Evolutionary conservation across 2,329 filamentous ascomycete species (phyloP).

Genomic region (Phaeosphaeriaceae sp.): DNA sequence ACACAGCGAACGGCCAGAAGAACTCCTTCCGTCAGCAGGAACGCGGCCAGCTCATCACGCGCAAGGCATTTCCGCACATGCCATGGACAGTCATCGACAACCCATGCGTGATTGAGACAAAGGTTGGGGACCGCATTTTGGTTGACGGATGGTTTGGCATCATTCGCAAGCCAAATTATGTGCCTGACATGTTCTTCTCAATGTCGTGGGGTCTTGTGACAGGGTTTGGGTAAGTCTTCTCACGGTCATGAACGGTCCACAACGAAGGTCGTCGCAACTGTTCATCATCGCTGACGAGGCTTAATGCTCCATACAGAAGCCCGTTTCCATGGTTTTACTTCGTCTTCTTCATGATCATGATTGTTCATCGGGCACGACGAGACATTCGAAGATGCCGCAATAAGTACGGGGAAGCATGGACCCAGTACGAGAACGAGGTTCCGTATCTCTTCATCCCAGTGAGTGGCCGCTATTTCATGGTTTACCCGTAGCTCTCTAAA

Average conservation of each 20-base stretch:
- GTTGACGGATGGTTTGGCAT: neutral
- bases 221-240: neutral
- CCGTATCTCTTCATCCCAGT: neutral
- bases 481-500: neutral
- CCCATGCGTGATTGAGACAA: neutral
- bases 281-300: neutral
- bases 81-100: neutral
- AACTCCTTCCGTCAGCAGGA: neutral
- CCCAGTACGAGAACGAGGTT: neutral
- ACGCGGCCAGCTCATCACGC: neutral
- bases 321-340: neutral
- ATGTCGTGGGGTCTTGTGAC: neutral
- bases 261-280: neutral
- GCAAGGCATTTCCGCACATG: neutral
- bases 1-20: neutral
- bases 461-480: neutral
- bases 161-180: neutral
- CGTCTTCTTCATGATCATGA: neutral
- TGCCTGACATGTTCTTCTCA: neutral
- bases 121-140: neutral
- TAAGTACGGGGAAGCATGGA: neutral
- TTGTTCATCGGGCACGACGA: neutral
- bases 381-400: neutral
- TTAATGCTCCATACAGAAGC: neutral
- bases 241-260: neutral